Evolutionary conservation across 73 alveolate genomes (phyloP).

Genomic region (Paramecium primaurelia): DNA sequence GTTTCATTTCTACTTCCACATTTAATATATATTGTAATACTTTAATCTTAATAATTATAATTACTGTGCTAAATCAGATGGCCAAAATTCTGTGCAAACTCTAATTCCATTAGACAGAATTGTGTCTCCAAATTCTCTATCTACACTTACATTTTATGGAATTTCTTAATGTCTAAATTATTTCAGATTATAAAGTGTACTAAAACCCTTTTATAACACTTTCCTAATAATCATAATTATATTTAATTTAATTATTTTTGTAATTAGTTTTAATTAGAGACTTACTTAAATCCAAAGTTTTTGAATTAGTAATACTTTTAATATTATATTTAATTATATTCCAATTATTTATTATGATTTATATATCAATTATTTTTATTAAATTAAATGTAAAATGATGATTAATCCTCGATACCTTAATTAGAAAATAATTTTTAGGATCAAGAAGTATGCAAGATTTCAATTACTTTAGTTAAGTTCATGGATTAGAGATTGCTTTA

Average conservation of each 20-base stretch:
- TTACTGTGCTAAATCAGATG: conserved; percentile 66
- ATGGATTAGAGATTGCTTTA: neutral
- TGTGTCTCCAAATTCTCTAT: conserved; percentile 71
- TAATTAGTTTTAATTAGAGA: neutral
- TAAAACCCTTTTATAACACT: neutral
- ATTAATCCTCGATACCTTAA: neutral
- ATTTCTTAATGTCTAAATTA: conserved; percentile 66
- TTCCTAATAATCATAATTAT: neutral
- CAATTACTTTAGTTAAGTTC: neutral
- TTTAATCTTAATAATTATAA: neutral
- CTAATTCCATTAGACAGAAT: conserved; percentile 81
- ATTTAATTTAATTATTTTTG: neutral
- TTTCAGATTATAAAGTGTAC: conserved; percentile 17
- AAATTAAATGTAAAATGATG: neutral
- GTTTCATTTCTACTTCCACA: conserved; percentile 92
- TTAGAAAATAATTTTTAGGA: neutral
- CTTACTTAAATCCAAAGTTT: neutral
- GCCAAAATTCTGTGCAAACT: conserved; percentile 82
- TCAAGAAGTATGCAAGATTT: neutral
- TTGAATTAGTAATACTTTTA: neutral
- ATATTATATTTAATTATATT: too few relatives aligned
- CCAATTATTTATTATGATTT: too few relatives aligned
- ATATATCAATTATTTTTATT: neutral
- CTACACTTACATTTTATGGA: conserved; percentile 79
- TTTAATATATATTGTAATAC: conserved; percentile 82